Conservation (phyloP, 768 basidiomycete genomes). For the Boletus subcaerulescens region DNA sequence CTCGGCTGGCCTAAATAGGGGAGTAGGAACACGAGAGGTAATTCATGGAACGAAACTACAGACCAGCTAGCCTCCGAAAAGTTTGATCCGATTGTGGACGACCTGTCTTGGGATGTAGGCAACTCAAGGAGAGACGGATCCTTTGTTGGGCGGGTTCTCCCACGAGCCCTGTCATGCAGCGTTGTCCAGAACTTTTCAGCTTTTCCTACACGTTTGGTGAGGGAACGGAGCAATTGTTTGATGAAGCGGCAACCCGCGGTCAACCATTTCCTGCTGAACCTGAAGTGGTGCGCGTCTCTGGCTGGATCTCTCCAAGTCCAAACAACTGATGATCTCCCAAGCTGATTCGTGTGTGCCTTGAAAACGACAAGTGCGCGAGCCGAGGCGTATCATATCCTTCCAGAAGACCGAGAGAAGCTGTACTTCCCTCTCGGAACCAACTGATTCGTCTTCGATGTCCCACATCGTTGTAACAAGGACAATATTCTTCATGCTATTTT, state of each 20-base stretch:
- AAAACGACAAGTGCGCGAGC: no score
- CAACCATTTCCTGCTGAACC: conserved; percentile 23
- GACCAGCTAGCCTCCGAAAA: not conserved
- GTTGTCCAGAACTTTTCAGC: conserved; percentile 4
- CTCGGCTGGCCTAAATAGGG: not conserved
- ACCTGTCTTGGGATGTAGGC: not conserved
- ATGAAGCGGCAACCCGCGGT: conserved; percentile 1
- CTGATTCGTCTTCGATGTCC: no score
- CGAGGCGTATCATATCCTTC: no score
- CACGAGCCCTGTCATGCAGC: not conserved
- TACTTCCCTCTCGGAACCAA: no score
- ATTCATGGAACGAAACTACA: not conserved
- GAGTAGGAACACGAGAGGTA: not conserved
- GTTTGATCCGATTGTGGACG: not conserved
- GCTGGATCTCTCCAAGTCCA: not conserved
- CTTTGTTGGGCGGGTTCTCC: no score
- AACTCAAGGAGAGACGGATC: no score
- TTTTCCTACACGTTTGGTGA: not conserved
- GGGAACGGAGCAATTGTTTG: conserved; percentile 7
- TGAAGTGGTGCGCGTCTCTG: conserved; percentile 3
- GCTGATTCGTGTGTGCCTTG: no score
- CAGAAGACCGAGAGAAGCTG: no score
- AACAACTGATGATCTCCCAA: not conserved
- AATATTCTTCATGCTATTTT: conserved; percentile 8
- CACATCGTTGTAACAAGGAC: conserved; percentile 20